A percentile compares a stretch with the other conserved stretches of the same genome.
phyloP scores from a whole-genome alignment of 2,329 filamentous ascomycete genomes.

The Aspergillus latus region DNA sequence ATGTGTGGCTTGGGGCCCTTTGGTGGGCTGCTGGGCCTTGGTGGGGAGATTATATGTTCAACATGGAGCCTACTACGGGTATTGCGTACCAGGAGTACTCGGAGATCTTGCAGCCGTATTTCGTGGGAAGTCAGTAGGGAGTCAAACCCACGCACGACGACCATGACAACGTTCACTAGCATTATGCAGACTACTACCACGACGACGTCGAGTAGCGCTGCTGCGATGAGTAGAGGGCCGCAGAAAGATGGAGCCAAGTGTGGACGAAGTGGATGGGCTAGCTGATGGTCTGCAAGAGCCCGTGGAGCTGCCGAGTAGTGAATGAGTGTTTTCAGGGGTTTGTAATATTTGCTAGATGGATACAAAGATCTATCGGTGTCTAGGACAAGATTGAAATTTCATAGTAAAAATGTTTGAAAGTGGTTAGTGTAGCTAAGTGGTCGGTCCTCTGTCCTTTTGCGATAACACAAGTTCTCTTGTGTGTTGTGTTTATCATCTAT shows the following conservation, averaged over 20 bases:
- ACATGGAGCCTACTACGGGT: conserved; percentile 52
- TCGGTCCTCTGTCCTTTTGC: background rate
- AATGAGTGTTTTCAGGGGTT: background rate
- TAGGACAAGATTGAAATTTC: background rate
- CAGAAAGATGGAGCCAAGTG: background rate
- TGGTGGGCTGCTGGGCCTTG: conserved; percentile 60
- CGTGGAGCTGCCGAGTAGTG: background rate
- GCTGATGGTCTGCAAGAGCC: background rate
- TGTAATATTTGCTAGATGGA: background rate
- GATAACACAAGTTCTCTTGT: background rate
- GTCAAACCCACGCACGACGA: background rate
- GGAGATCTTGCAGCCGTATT: conserved; percentile 28
- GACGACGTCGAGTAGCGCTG: background rate
- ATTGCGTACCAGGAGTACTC: conserved; percentile 42
- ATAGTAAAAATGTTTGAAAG: background rate
- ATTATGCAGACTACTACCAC: background rate
- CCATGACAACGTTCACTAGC: background rate
- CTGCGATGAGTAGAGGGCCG: background rate
- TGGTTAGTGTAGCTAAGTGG: background rate
- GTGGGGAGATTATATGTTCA: conserved; percentile 51
- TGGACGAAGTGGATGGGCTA: background rate
- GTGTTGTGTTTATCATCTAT: background rate
- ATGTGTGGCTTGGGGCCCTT: conserved; percentile 39
- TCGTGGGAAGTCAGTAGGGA: background rate
- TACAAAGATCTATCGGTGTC: background rate